Base-by-base conservation (phyloP, 257 asterid species). In the Rehmannia glutinosa region DNA sequence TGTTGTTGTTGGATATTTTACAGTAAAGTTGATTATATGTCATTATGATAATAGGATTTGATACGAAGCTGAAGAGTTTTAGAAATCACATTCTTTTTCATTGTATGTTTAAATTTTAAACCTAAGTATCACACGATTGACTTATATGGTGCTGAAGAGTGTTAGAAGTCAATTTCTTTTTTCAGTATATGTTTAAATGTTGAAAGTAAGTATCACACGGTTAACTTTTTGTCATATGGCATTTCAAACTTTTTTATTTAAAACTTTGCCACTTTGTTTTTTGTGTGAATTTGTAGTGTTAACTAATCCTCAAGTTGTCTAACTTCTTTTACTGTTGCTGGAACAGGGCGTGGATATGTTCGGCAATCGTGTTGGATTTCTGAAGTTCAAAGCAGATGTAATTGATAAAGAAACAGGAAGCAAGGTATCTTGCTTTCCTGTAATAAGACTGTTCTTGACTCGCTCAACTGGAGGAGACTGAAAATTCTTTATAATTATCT, bases 281-380 rank as follows among this genome's bases (percentile, higher is more conserved):
- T n/a, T n/a, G n/a, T n/a, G n/a, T n/a, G n/a, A n/a, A n/a, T n/a
- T n/a, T n/a, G n/a, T n/a, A n/a, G n/a, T n/a, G n/a, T 17, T 12
- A 17, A 39, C 20, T 46, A 6, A 52, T 16, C 17, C 35, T 45
- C 46, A 12, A 53, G 61, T 41, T 66, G 69, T 13, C 72, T 69
- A 58, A 62, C 62, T 27, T 41, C 5, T 27, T 76, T 54, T 45
- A 24, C 15, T 77, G 35, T 75, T 76, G 24, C 68, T 77, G 64
- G 58, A 68, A 23, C 81, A 92, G 98, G 86, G 83, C 15, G 89
- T 90, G 51, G 98, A 92, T 78, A 92, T 92, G 98, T 92, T 92
- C 71, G 98, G 97, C 51, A 86, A 81, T 62, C 95, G 92, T 50
- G 87, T 90, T 77, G 98, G 98, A 23, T 92, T 92, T 85, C 77